A percentile compares a stretch with the other conserved stretches of the same genome.
Conservation (phyloP, 805 yeast genomes). For the Tetrapisispora arboricola region DNA sequence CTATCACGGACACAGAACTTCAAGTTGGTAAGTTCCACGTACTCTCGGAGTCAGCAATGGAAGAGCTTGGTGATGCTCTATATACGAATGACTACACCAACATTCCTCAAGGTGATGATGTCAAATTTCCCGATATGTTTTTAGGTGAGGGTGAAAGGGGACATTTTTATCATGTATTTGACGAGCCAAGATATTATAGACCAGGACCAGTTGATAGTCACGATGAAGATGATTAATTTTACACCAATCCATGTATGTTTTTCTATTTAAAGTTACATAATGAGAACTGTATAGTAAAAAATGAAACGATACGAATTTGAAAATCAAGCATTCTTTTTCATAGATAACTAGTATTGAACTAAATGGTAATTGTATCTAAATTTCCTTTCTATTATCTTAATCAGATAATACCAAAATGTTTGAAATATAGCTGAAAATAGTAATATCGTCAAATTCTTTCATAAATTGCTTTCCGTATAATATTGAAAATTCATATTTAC, state of each 20-base stretch:
- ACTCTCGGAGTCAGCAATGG: slow-evolving; percentile 27
- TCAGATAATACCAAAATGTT: no score
- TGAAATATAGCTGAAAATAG: no score
- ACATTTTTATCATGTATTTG: slow-evolving; percentile 89
- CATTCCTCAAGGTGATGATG: slow-evolving; percentile 44
- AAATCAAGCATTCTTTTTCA: no score
- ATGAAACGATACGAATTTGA: neutral
- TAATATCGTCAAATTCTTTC: no score
- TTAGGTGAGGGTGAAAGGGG: slow-evolving; percentile 90
- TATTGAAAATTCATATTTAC: no score
- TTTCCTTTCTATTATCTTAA: no score
- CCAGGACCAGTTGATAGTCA: neutral
- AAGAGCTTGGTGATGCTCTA: slow-evolving; percentile 27
- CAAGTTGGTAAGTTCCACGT: slow-evolving; percentile 89
- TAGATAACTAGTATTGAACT: no score
- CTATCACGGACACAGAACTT: slow-evolving; percentile 93
- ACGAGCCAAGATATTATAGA: slow-evolving; percentile 71
- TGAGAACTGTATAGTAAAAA: neutral
- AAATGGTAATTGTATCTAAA: no score
- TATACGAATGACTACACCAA: slow-evolving; percentile 47
- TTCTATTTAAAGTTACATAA: neutral
- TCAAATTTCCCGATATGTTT: slow-evolving; percentile 70
- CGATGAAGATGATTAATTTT: neutral
- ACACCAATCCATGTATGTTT: no score
- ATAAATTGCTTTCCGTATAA: no score